phyloP scores from a whole-genome alignment of 495 filamentous ascomycete genomes.

The Mycothermus thermophilus region DNA sequence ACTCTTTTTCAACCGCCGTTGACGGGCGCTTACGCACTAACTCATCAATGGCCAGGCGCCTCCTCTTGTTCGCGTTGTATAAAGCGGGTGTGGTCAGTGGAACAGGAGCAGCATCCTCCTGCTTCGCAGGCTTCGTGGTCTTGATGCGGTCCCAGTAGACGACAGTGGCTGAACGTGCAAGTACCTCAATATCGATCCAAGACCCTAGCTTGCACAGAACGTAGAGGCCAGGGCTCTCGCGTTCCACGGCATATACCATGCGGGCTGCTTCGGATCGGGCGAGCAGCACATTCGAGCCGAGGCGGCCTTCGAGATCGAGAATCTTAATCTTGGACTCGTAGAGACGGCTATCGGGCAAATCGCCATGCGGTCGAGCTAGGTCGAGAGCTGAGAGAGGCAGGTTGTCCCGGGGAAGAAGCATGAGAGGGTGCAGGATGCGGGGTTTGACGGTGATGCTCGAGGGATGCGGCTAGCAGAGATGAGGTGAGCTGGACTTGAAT shows the following conservation, averaged over 20 bases:
- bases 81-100: conserved; percentile 23
- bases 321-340: conserved; percentile 49
- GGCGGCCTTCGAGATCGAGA: conserved; percentile 44
- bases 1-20: conserved; percentile 21
- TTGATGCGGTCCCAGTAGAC: conserved; percentile 19
- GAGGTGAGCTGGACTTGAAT: conserved; percentile 8
- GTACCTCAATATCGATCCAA: conserved; percentile 44
- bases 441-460: conserved; percentile 43
- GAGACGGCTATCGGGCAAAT: conserved; percentile 36
- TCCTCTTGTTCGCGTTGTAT: conserved; percentile 34
- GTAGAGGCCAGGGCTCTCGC: conserved; percentile 52
- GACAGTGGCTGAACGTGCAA: conserved; percentile 30
- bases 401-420: conserved; percentile 45
- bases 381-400: conserved; percentile 50
- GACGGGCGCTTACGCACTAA: conserved; percentile 21
- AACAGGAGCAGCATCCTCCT: conserved; percentile 1
- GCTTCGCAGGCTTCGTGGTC: conserved; percentile 3
- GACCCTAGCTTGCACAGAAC: conserved; percentile 53
- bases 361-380: conserved; percentile 34
- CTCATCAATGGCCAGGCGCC: conserved; percentile 38
- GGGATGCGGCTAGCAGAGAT: conserved; percentile 39
- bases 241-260: conserved; percentile 56
- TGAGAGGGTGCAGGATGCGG: conserved; percentile 44
- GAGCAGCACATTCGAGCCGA: conserved; percentile 47
- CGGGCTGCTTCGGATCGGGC: conserved; percentile 46